Evolutionary conservation across 129 eudicot genomes (phyloP).

Genomic region (Cynara cardunculus): DNA sequence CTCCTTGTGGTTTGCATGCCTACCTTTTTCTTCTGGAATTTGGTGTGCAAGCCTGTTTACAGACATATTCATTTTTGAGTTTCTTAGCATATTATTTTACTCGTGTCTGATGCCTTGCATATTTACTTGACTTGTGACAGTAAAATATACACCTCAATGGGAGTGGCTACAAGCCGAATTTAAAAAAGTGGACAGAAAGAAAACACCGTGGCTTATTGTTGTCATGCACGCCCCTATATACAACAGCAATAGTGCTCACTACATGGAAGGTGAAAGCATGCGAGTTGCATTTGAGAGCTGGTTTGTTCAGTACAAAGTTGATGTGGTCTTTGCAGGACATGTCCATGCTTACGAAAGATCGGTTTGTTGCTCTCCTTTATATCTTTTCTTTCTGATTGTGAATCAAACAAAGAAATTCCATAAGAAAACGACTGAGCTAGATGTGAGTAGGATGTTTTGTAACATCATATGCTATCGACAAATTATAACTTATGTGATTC

Average conservation of each 20-base stretch:
- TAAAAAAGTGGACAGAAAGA: constrained; percentile 70
- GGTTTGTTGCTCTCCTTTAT: constrained; percentile 42
- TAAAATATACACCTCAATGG: constrained; percentile 83
- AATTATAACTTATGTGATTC: neutral
- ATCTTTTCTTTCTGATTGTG: neutral
- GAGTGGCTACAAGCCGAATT: constrained; percentile 67
- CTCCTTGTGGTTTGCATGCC: too few species aligned
- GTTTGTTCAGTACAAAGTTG: constrained; percentile 78
- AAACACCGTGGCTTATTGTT: constrained; percentile 93
- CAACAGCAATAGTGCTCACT: constrained; percentile 78
- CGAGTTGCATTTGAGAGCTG: constrained; percentile 68
- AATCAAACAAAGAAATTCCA: neutral
- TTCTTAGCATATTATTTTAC: neutral
- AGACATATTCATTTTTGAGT: neutral
- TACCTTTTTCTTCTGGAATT: too few species aligned
- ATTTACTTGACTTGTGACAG: constrained; percentile 36
- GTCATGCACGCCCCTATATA: constrained; percentile 82
- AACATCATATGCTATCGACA: neutral
- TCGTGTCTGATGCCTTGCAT: neutral
- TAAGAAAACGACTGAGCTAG: neutral
- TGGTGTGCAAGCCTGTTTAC: neutral
- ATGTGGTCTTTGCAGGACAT: constrained; percentile 75
- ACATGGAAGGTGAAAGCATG: constrained; percentile 95
- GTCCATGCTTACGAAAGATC: constrained; percentile 99
- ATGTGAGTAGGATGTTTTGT: neutral